These are phyloP conservation scores for Geotrichum australiense DNA, from an alignment of 1,139 yeast genomes.

Conservation along the genomic window DNA sequence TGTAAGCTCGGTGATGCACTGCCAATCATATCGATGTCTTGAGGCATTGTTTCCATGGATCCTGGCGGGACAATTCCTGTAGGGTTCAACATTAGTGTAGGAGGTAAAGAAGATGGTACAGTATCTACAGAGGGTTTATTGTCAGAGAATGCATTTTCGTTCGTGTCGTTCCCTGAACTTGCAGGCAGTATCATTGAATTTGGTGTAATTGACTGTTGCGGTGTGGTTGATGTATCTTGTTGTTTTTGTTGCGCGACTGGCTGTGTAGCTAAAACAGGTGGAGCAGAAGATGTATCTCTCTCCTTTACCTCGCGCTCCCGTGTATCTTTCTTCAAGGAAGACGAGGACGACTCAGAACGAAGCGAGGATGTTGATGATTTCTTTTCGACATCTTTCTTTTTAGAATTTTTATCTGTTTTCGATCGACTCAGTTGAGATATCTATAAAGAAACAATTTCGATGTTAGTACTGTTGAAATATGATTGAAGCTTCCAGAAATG, in stretches of 20 bases:
- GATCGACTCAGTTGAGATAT: conserved; percentile 27
- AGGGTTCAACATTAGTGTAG: conserved; percentile 18
- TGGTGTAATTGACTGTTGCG: neutral
- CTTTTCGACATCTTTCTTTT: conserved; percentile 14
- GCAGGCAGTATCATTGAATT: conserved; percentile 6
- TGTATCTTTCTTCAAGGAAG: conserved; percentile 14
- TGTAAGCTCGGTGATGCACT: conserved; percentile 18
- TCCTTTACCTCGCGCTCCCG: conserved; percentile 17
- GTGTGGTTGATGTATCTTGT: too few relatives aligned
- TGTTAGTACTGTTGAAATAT: neutral
- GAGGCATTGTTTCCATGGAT: conserved; percentile 36
- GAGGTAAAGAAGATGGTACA: conserved; percentile 5
- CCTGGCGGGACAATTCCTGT: conserved; percentile 32
- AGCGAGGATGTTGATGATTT: conserved; percentile 14
- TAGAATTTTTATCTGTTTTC: conserved; percentile 25
- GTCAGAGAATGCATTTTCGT: neutral
- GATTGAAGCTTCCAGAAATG: neutral
- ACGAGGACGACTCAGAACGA: conserved; percentile 17
- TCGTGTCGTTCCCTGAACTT: neutral
- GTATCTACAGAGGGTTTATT: neutral
- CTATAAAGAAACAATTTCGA: conserved; percentile 1
- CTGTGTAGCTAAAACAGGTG: neutral
- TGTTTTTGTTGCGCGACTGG: neutral
- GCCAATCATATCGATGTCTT: conserved; percentile 30
- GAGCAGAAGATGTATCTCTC: conserved; percentile 6